Base-by-base conservation (phyloP, 768 basidiomycete genomes). In the Boletus coccyginus region DNA sequence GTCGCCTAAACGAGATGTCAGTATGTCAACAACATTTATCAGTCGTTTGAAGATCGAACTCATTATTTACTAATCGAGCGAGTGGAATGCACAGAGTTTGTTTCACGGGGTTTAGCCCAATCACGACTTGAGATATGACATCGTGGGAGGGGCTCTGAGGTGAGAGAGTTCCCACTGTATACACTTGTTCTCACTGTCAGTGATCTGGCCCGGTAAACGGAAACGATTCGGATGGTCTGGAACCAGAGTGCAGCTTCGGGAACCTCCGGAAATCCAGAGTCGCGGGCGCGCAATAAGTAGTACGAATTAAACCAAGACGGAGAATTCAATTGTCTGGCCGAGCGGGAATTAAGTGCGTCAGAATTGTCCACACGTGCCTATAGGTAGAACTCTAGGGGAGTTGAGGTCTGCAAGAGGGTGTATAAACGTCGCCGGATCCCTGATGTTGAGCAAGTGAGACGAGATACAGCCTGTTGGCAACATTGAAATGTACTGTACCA, bases 1-100 rank as follows among this genome's bases (percentile, higher is more conserved):
- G 68, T 29, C 68, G 65, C 47, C 67, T 68, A 38, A 7, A 43
- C 0, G 5, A 3, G 19, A 36, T n/a, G 42, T 67, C 38, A 67
- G 41, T 6, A 41, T 31, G 39, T n/a, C n/a, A n/a, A n/a, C n/a
- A n/a, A n/a, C n/a, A n/a, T n/a, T n/a, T n/a, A n/a, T n/a, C n/a
- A n/a, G n/a, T n/a, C n/a, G n/a, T n/a, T n/a, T n/a, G n/a, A n/a
- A n/a, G n/a, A n/a, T n/a, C n/a, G n/a, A n/a, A n/a, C n/a, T n/a
- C n/a, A n/a, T n/a, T n/a, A n/a, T n/a, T n/a, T n/a, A n/a, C n/a
- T n/a, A n/a, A n/a, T n/a, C n/a, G n/a, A n/a, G n/a, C n/a, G n/a
- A n/a, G n/a, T n/a, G n/a, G n/a, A n/a, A n/a, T n/a, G n/a, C n/a
- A n/a, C n/a, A n/a, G n/a, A n/a, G n/a, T n/a, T n/a, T n/a, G n/a